A percentile compares a stretch with the other conserved stretches of the same genome.
These are phyloP conservation scores for Streptanthus diversifolius DNA, from an alignment of 345 rosid species.

Conservation along the genomic window DNA sequence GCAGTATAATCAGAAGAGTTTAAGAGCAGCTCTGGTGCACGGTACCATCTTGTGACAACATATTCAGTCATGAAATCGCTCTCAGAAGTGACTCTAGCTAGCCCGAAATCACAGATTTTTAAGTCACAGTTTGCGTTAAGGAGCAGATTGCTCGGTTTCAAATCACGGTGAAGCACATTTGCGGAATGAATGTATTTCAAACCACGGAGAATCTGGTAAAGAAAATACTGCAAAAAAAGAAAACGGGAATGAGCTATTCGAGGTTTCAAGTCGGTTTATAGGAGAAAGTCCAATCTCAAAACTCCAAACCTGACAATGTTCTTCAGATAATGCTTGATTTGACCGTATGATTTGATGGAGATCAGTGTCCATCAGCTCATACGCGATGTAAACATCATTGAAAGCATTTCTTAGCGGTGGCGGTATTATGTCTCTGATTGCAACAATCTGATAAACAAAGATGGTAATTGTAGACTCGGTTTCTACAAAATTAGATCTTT, in stretches of 20 bases:
- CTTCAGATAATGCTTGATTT: constrained; percentile 80
- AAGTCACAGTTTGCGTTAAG: constrained; percentile 93
- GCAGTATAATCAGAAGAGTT: constrained; percentile 95
- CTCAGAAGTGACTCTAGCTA: constrained; percentile 93
- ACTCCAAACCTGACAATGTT: constrained; percentile 81
- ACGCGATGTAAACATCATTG: constrained; percentile 94
- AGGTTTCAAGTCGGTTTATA: background rate
- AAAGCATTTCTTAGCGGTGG: constrained; percentile 79
- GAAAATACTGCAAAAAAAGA: constrained; percentile 66
- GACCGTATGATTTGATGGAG: constrained; percentile 88
- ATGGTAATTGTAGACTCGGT: background rate
- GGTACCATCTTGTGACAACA: constrained; percentile 98
- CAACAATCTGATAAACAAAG: constrained; percentile 66
- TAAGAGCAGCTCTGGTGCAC: constrained; percentile 91
- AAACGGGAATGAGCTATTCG: background rate
- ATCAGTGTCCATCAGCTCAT: constrained; percentile 96
- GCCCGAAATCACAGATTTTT: constrained; percentile 96
- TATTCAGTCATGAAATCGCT: constrained; percentile 98
- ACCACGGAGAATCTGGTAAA: constrained; percentile 97
- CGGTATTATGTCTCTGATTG: constrained; percentile 96
- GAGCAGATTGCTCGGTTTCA: constrained; percentile 97
- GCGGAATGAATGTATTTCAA: constrained; percentile 97
- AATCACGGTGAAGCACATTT: constrained; percentile 93
- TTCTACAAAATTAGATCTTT: background rate
- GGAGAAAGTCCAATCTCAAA: constrained; percentile 11